Evolutionary conservation across 345 rosid species (phyloP), one percentile per base, ranked within the genome.

Genomic region (Mercurialis annua): DNA sequence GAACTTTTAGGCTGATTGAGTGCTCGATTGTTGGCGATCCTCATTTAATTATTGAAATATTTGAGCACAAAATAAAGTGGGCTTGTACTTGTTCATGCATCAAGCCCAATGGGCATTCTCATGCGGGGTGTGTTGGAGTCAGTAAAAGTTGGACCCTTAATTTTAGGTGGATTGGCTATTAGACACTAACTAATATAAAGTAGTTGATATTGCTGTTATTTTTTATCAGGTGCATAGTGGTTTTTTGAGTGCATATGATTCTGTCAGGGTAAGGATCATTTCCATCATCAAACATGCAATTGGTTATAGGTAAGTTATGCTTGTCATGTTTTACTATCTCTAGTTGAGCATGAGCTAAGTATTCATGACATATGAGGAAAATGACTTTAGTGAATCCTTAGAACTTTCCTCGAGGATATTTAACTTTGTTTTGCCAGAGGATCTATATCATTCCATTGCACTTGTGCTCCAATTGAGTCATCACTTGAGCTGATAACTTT

Each of bases 211-310:
- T 72, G 49, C 43, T 59, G 29, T 62, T 51, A 59, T 23, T 70
- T 72, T 70, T 72, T 80, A 73, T 50, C 84, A 90, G 98, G 97
- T 93, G 70, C 96, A 93, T 68, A 86, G 90, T 77, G 98, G 98
- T 57, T 93, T 93, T 75, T 66, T 93, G 63, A 79, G 81, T 56
- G 97, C 97, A 10, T 93, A 90, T 58, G 98, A 93, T 80, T 93
- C 97, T 12, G 96, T 90, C 78, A 82, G 88, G 75, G 86, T 84
- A 77, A 82, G 96, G 76, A 86, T 93, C 60, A 69, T 90, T 66
- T 83, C 96, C 33, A 72, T 90, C 71, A 77, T 93, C 63, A 88
- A 93, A 78, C 53, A 70, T 74, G 67, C 89, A 27, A 83, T 85
- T 34, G 87, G 90, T 67, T 88, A 81, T 73, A 64, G 1, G 98